A percentile compares a stretch with the other conserved stretches of the same genome.
Evolutionary conservation across 768 basidiomycete genomes (phyloP).

Genomic region (Hygrocybe coccinea): DNA sequence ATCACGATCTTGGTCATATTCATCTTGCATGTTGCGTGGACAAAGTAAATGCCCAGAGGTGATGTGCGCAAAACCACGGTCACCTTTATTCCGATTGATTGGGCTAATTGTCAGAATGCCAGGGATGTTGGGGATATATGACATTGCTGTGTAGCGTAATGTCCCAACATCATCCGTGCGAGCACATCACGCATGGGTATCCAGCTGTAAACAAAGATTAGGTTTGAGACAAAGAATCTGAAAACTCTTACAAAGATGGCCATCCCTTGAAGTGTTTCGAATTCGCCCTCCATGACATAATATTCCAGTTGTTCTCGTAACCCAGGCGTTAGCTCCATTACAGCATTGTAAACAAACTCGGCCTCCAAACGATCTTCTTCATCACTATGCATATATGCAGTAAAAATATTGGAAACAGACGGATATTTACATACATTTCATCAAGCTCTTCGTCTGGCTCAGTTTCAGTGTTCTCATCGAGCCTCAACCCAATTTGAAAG

Average conservation of each 20-base stretch:
- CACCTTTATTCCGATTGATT: not conserved
- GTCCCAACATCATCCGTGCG: not conserved
- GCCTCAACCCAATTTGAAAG: not conserved
- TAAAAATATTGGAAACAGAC: not conserved
- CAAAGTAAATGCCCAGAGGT: not conserved
- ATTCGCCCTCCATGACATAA: not conserved
- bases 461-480: not conserved
- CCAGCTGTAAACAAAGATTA: not conserved
- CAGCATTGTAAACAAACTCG: slow-evolving; percentile 1
- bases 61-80: not conserved
- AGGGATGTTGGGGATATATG: not conserved
- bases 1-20: not conserved
- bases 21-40: not conserved
- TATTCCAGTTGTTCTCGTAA: not conserved
- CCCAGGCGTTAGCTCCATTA: not conserved
- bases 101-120: not conserved
- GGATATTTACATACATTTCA: not conserved
- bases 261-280: not conserved
- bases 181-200: not conserved
- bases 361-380: not conserved
- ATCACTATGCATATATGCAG: not conserved
- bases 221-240: not conserved
- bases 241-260: not conserved
- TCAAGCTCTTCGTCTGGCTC: not conserved
- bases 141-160: not conserved